These are phyloP conservation scores for Pseudomonodictys pantanalensis DNA, from an alignment of 495 filamentous ascomycete genomes.

Conservation along the genomic window DNA sequence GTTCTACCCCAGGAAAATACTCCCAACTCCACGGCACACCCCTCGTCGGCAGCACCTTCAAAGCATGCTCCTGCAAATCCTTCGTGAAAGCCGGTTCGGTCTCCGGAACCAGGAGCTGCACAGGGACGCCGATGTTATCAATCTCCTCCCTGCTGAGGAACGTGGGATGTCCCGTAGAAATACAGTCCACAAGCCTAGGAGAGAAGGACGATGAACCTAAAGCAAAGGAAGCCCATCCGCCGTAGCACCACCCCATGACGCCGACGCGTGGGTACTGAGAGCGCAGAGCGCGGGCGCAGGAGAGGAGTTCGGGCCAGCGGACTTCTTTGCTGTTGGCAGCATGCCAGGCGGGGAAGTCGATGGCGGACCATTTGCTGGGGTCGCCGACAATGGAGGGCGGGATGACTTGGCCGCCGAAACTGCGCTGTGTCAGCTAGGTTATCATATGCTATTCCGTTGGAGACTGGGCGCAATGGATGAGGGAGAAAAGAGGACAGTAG, in stretches of 20 bases:
- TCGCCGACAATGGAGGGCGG: too few relatives aligned
- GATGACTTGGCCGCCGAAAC: too few relatives aligned
- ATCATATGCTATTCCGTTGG: background rate
- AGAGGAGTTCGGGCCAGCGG: background rate
- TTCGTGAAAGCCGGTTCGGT: background rate
- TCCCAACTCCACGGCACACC: background rate
- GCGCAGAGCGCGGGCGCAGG: background rate
- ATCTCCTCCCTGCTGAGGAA: background rate
- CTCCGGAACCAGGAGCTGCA: background rate
- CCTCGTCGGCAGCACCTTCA: background rate
- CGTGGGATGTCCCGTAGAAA: background rate
- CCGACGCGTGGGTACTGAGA: background rate
- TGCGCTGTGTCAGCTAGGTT: background rate
- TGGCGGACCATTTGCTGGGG: too few relatives aligned
- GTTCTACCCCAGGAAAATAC: background rate
- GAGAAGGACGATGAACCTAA: background rate
- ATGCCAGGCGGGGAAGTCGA: too few relatives aligned
- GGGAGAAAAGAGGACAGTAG: background rate
- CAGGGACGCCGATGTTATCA: background rate
- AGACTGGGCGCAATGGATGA: background rate
- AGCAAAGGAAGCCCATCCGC: background rate
- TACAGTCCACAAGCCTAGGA: conserved; percentile 1
- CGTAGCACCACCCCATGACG: conserved; percentile 3
- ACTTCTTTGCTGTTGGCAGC: background rate
- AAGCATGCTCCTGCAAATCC: background rate